A percentile compares a stretch with the other conserved stretches of the same genome.
These are phyloP conservation scores for Triticum aestivum DNA, from an alignment of 176 grass and related monocot species.

Conservation along the genomic window IWGSC_CS_RefSeq_v2.1 NC_057802.1:595874218-595874717, in stretches of 20 bases:
- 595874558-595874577: too few species aligned
- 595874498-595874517: not conserved
- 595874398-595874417: not conserved
- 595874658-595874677: not conserved
- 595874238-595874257: constrained; percentile 10
- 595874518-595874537: not conserved
- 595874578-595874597: too few species aligned
- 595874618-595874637: not conserved
- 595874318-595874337: constrained; percentile 15
- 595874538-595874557: not conserved
- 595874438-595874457: not conserved
- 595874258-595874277: not conserved
- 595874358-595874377: not conserved
- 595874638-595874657: not conserved
- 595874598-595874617: not conserved
- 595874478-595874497: not conserved
- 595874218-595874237: not conserved
- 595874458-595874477: not conserved
- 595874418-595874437: not conserved
- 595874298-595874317: not conserved
- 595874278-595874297: not conserved
- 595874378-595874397: not conserved
- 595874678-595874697: too few species aligned
- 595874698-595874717: not conserved
- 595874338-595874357: not conserved